Percentiles rank a stretch among this genome's conserved stretches.
phyloP scores from a whole-genome alignment of 208 protist species.

The Leishmania major region DNA sequence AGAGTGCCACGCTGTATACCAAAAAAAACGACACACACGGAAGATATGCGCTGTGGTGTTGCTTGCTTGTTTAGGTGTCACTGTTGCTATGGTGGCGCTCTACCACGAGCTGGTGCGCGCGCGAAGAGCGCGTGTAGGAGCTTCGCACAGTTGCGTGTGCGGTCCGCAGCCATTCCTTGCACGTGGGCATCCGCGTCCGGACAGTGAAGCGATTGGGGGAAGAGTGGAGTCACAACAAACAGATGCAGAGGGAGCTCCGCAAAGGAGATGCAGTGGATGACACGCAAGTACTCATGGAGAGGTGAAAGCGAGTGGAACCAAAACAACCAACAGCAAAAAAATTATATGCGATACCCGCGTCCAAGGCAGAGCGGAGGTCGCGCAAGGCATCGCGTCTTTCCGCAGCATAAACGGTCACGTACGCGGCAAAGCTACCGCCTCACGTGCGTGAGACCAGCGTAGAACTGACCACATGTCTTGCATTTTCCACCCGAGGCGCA shows the following conservation, averaged over 20 bases:
- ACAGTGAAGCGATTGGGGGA: not conserved
- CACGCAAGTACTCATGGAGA: not conserved
- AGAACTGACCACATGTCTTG: conserved; percentile 78
- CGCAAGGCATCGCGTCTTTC: not conserved
- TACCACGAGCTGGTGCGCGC: not conserved
- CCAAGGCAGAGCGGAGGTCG: not conserved
- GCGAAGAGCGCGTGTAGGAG: not conserved
- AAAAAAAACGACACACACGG: not conserved
- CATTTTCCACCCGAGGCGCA: conserved; percentile 90
- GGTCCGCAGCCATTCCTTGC: not conserved
- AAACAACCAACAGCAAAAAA: not conserved
- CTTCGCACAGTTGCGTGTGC: not conserved
- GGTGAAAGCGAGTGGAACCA: not conserved
- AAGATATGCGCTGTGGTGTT: not conserved
- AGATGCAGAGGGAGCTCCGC: not conserved
- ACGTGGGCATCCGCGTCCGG: not conserved
- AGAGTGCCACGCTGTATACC: not conserved
- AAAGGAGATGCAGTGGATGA: not conserved
- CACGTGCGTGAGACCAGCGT: conserved; percentile 50
- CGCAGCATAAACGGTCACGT: not conserved
- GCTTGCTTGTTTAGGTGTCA: not conserved
- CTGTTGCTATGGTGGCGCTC: not conserved
- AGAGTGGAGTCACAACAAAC: not conserved
- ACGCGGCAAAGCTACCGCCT: not conserved
- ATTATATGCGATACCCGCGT: not conserved